phyloP scores from a whole-genome alignment of 768 basidiomycete genomes.

The Cystoderma amianthinum region DNA sequence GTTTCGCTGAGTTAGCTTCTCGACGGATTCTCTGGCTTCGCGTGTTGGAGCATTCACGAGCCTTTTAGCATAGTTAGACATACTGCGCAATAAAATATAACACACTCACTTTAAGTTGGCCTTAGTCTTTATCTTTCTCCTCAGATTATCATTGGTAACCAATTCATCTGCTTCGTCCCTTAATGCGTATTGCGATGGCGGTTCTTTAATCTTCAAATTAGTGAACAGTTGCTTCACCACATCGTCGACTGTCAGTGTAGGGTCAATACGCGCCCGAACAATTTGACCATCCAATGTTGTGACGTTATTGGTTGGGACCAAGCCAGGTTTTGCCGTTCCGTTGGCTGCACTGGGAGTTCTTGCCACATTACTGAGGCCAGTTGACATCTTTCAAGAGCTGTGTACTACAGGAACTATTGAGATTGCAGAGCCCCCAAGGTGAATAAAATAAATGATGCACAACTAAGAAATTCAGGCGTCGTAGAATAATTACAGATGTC shows the following conservation, averaged over 20 bases:
- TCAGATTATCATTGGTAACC: constrained; percentile 83
- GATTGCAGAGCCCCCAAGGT: too few relatives aligned
- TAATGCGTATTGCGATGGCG: constrained; percentile 66
- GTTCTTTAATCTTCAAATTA: constrained; percentile 73
- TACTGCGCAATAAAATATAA: constrained; percentile 1
- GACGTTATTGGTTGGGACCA: constrained; percentile 82
- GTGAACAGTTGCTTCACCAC: constrained; percentile 79
- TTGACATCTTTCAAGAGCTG: constrained; percentile 17
- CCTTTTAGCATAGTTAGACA: constrained; percentile 24
- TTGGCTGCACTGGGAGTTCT: constrained; percentile 17
- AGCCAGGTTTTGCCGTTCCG: constrained; percentile 35
- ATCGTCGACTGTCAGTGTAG: constrained; percentile 76
- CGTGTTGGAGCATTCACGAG: constrained; percentile 75
- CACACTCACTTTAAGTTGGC: constrained; percentile 64
- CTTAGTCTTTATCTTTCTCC: constrained; percentile 74
- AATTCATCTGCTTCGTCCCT: constrained; percentile 79
- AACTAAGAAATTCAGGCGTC: too few relatives aligned
- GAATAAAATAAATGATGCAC: too few relatives aligned
- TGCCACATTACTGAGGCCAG: constrained; percentile 4
- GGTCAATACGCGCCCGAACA: constrained; percentile 81
- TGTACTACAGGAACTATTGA: neutral
- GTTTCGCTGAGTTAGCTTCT: constrained; percentile 56
- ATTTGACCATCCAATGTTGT: constrained; percentile 68
- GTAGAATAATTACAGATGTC: too few relatives aligned
- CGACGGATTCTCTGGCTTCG: constrained; percentile 72